Base-by-base conservation (phyloP, 148 eudicot species). In the Rhododendron williamsianum region DNA sequence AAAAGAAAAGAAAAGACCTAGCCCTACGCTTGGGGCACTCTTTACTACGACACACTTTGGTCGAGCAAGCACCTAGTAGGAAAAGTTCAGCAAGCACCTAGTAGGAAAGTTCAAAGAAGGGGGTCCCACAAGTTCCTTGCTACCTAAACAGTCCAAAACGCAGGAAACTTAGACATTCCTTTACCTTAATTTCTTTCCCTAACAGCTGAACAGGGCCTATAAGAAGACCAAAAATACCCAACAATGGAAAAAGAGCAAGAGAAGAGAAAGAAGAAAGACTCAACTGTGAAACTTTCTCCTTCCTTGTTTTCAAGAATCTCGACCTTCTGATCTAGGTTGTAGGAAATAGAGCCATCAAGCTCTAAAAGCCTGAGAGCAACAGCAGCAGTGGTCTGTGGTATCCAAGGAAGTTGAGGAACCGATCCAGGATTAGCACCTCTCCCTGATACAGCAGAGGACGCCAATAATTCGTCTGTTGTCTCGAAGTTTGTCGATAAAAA, bases 331-430 rank as follows among this genome's bases (percentile, higher is more conserved):
- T 87, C 84, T 25, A 88, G 91, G 27, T 87, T 81, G 87, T 93
- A 96, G 49, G 87, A 89, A 85, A 95, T 82, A 48, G 96, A 93
- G 27, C 90, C 88, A 91, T 96, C 99, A 84, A 96, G 93, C 90
- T 96, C 99, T 85, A 96, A 88, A 83, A 96, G 93, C 85, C 99
- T 90, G 73, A 96, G 83, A 52, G 93, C 93, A 33, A 94, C 96
- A 36, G 98, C 99, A 88, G 96, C 89, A 77, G 92, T 92, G 43
- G 98, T 96, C 84, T 91, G 94, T 45, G 99, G 98, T 87, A 92
- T 86, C 94, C 94, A 92, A 43, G 92, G 94, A 77, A 92, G 94
- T 63, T 82, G 89, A 65, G 89, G 87, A 43, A 89, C 86, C 30
- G 65, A 63, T 80, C 78, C 89, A 80, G 88, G 58, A 76, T 23